phyloP scores from a whole-genome alignment of 192 early-diverging fungal genomes.

The Umbelopsis sp. region DNA sequence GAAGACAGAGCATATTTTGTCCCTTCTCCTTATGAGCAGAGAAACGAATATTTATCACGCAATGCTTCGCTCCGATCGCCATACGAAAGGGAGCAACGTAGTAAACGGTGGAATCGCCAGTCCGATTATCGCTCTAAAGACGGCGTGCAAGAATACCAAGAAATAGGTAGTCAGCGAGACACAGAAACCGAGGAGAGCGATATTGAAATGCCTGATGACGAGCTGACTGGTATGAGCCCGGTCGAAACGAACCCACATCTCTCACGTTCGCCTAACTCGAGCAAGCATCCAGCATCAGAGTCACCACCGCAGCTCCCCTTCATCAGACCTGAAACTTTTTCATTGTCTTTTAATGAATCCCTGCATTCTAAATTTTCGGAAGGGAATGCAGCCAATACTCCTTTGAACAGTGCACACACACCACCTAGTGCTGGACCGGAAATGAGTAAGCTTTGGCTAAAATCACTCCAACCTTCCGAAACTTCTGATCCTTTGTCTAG shows the following conservation, averaged over 20 bases:
- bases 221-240: constrained; percentile 15
- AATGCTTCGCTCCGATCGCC: constrained; percentile 33
- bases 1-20: neutral
- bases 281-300: neutral
- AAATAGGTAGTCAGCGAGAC: neutral
- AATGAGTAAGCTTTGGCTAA: neutral
- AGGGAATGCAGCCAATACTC: neutral
- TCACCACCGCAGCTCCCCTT: neutral
- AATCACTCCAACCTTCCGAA: neutral
- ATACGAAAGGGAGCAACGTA: constrained; percentile 28
- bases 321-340: constrained; percentile 7
- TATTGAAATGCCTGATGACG: constrained; percentile 41
- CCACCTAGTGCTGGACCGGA: neutral
- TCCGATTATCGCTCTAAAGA: neutral
- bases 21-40: neutral
- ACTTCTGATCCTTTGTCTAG: neutral
- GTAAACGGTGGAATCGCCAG: neutral
- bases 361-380: neutral
- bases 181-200: constrained; percentile 35
- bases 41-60: neutral
- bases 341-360: constrained; percentile 1
- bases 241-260: neutral
- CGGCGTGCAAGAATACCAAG: constrained; percentile 24
- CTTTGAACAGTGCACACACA: neutral
- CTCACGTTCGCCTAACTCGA: too few relatives aligned